Evolutionary conservation across 305 asterid species (phyloP), one percentile per base, ranked within the genome.

Genomic region (Lippia alba): DNA sequence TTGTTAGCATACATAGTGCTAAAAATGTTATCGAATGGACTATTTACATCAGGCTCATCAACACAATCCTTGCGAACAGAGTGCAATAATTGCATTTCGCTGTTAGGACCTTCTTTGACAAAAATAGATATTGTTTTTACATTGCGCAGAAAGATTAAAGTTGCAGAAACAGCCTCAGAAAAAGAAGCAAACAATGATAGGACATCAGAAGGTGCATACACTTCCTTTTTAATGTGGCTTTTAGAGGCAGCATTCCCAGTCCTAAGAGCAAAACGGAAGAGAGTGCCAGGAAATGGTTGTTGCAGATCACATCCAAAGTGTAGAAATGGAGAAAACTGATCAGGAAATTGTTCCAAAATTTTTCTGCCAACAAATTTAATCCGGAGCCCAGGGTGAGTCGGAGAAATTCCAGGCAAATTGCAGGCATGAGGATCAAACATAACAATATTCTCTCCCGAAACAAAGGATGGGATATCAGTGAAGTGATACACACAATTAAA

Each of bases 371-470:
- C 84, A 76, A 87, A 94, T 80, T 89, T 94, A 64, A 94, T 94
- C 69, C 97, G 86, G 72, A 94, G 92, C 54, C 99, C 99, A 33
- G 99, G 97, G 83, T 94, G 97, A 50, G 95, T 84, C 19, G 97
- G 97, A 81, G 99, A 94, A 50, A 88, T 91, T 78, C 99, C 99
- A 32, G 99, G 99, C 74, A 94, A 84, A 81, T 89, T 84, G 81
- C 95, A 77, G 68, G 99, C 96, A 83, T 94, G 99, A 67, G 99
- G 99, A 77, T 94, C 99, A 81, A 94, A 94, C 94, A 94, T 91
- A 30, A 94, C 99, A 79, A 94, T 81, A 81, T 89, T 89, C 79
- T 94, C 99, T 69, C 99, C 99, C 0, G 99, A 94, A 78, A 94
- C 96, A 88, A 94, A 94, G 62, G 94, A 76, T 66, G 99, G 99